These are phyloP conservation scores for Cryphonectria carpinicola DNA, from an alignment of 2,329 filamentous ascomycete species.

Conservation along the genomic window DNA sequence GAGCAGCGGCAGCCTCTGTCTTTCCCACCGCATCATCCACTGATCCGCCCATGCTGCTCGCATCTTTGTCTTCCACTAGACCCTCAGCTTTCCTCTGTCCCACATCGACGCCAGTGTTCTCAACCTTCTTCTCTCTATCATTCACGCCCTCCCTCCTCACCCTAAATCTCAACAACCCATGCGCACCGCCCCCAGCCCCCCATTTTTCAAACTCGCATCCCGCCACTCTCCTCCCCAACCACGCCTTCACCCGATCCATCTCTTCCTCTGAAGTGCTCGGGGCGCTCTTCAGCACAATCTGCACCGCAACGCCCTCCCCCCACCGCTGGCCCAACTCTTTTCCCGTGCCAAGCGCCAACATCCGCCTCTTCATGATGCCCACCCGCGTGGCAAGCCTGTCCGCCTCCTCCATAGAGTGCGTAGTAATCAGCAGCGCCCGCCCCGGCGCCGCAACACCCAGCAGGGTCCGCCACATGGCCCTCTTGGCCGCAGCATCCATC, in stretches of 20 bases:
- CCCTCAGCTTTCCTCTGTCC: constrained; percentile 4
- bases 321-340: constrained; percentile 74
- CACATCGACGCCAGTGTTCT: not conserved
- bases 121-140: constrained; percentile 11
- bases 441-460: constrained; percentile 64
- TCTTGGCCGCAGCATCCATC: constrained; percentile 87
- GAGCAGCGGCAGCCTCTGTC: not conserved
- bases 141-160: constrained; percentile 29
- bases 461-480: constrained; percentile 90
- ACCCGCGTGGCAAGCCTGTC: constrained; percentile 83
- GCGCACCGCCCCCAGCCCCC: constrained; percentile 21
- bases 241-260: constrained; percentile 67
- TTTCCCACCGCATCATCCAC: constrained; percentile 5
- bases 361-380: constrained; percentile 82
- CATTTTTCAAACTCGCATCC: constrained; percentile 65
- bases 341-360: constrained; percentile 82
- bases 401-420: constrained; percentile 94
- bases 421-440: constrained; percentile 84
- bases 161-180: constrained; percentile 25
- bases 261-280: constrained; percentile 73
- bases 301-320: constrained; percentile 79
- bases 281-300: constrained; percentile 75
- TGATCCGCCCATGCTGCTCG: not conserved
- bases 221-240: constrained; percentile 66
- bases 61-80: not conserved